Evolutionary conservation across 345 rosid genomes (phyloP).

Genomic region (Zanthoxylum bungeanum): DNA sequence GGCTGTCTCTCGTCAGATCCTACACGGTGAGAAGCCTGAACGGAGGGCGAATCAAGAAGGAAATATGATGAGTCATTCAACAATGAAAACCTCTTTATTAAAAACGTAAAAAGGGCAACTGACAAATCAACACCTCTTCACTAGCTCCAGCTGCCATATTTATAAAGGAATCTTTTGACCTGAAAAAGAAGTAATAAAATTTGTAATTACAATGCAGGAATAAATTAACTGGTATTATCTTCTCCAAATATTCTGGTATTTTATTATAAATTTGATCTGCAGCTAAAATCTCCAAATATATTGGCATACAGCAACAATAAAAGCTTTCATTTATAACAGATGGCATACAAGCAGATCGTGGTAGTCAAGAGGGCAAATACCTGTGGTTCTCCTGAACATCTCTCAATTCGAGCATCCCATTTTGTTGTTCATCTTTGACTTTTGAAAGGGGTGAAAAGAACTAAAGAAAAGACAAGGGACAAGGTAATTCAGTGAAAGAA

Average conservation of each 20-base stretch:
- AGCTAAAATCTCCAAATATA: background rate
- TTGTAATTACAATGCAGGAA: too few species aligned
- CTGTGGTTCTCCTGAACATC: conserved; percentile 48
- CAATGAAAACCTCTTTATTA: background rate
- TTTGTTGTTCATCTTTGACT: conserved; percentile 70
- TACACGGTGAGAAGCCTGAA: conserved; percentile 49
- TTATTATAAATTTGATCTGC: background rate
- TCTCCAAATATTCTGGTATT: background rate
- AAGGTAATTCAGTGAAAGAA: background rate
- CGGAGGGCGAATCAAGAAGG: background rate
- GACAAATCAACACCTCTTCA: conserved; percentile 60
- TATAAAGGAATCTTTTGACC: conserved; percentile 80
- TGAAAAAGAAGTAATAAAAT: too few species aligned
- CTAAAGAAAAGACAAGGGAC: conserved; percentile 32
- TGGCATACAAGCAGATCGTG: background rate
- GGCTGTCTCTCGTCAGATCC: conserved; percentile 53
- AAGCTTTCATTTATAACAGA: background rate
- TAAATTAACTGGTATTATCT: background rate
- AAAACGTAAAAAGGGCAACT: background rate
- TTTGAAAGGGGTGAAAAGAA: conserved; percentile 89
- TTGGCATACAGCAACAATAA: background rate
- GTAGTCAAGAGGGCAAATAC: conserved; percentile 29
- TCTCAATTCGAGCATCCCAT: conserved; percentile 51
- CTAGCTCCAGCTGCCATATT: conserved; percentile 91
- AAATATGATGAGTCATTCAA: background rate